Evolutionary conservation across 2,329 filamentous ascomycete species (phyloP), one percentile per base, ranked within the genome.

Genomic region (Ophiocordyceps camponoti-leonardi): DNA sequence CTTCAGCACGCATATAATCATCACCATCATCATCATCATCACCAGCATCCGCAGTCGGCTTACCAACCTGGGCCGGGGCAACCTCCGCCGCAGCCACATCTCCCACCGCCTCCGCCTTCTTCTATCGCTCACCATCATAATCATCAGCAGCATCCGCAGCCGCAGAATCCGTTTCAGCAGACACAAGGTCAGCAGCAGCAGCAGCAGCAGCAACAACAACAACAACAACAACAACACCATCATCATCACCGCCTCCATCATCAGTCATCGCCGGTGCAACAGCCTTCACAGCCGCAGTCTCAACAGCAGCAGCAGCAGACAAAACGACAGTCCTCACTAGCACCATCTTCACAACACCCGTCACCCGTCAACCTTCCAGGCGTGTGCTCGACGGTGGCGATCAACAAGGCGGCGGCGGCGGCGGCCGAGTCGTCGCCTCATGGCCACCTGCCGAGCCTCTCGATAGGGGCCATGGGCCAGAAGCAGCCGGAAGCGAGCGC

Each of bases 1-100:
- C 70, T 72, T 61, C 68, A 75, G 59, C 74, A 81, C 61, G 65
- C 72, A 55, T 83, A 81, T 66, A 75, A 78, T 2, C 18, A 59
- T 46, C 55, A 55, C 46, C 43, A 44, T 8, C 31, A 19, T 22
- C 31, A 35, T 10, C 19, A 59, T 46, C 55, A 55, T 45, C 43
- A 44, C 11, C 31, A 19, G 11, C 31, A 35, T 10, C 19, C 28
- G 4, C 31, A 37, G 50, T 8, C 46, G 45, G 22, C 49, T 43
- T 44, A 47, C 35, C 49, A 50, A 18, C 46, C 47, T 19, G 4
- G 5, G 31, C 31, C 31, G 31, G 4, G 5, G 4, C 31, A 33
- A 11, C 31, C 16, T 13, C 31, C 31, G 11, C 31, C 31, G 5
- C 31, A 5, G 11, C 31, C 31, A 11, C 31, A 12, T 33, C 31